These are phyloP conservation scores for Astrocystis sublimbata DNA, from an alignment of 495 filamentous ascomycete species.

Conservation along the genomic window DNA sequence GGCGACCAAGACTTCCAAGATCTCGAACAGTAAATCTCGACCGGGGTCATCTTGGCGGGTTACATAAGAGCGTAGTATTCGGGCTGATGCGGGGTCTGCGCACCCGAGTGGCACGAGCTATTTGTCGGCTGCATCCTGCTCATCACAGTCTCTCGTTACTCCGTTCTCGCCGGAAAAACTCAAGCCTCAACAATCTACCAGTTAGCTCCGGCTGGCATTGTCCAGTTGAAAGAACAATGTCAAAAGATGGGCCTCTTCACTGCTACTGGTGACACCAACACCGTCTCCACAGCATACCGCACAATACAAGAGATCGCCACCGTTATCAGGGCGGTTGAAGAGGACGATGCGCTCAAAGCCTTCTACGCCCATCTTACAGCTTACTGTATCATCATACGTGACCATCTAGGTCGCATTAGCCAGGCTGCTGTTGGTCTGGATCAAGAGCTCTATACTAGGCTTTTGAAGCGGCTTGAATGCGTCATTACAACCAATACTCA, in stretches of 20 bases:
- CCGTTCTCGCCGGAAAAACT: too few relatives aligned
- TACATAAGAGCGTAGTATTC: too few relatives aligned
- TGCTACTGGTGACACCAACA: background rate
- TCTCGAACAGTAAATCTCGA: too few relatives aligned
- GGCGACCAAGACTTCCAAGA: too few relatives aligned
- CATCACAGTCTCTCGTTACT: too few relatives aligned
- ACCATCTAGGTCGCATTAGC: background rate
- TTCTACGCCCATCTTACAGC: conserved; percentile 9
- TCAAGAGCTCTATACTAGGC: background rate
- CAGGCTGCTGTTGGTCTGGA: background rate
- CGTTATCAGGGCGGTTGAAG: background rate
- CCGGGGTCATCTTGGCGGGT: too few relatives aligned
- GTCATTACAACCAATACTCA: background rate
- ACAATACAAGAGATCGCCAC: background rate
- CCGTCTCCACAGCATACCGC: background rate
- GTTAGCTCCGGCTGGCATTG: background rate
- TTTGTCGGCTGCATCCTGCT: too few relatives aligned
- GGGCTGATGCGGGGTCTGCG: too few relatives aligned
- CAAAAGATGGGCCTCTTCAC: background rate
- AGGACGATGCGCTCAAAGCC: background rate
- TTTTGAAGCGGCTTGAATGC: background rate
- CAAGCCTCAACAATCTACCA: too few relatives aligned
- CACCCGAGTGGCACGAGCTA: too few relatives aligned
- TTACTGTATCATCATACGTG: conserved; percentile 2
- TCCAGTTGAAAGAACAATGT: background rate